Base-by-base conservation (phyloP, 2,329 filamentous ascomycete genomes). In the Trichophyton mentagrophytes region DNA sequence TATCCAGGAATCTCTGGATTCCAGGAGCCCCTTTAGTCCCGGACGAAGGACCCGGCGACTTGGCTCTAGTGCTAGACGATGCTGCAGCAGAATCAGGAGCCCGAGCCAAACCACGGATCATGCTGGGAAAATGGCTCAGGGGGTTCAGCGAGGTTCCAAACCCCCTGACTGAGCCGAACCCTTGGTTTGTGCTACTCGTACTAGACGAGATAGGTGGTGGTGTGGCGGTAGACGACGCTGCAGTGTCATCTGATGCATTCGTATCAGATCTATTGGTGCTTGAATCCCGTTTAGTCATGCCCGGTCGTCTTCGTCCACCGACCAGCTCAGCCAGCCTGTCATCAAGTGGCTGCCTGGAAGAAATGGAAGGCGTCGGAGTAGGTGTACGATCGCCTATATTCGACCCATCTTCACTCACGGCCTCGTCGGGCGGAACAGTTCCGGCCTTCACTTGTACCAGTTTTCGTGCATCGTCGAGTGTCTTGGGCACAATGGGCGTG, bases 381-480 rank as follows among this genome's bases (percentile, higher is more conserved):
- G 55, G 61, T 65, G 66, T 74, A 68, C 59, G 69, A 62, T 62
- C 69, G 60, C 64, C 81, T 70, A 73, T 79, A 70, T 6, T 80
- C 1, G 81, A 80, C 65, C 78, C 82, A 46, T 79, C 76, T 42
- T 81, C 84, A 67, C 76, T 78, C 3, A 74, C 67, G 33, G 71
- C 72, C 61, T 70, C 79, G 61, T 84, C 82, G 42, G 86, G 84
- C 2, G 67, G 62, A 22, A 68, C 60, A 9, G 66, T 66, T 8
- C 66, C 57, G n/a, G 74, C 72, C 56, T 72, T 68, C 3, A 55
- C 27, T 68, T 85, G 88, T 64, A 99, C 88, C 9, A 99, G 82
- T 71, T 90, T 92, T 55, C 90, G 82, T 15, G 92, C 93, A 68
- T 99, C 93, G 67, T 96, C 93, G 0, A 99, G 78, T 1, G 93